A percentile compares a stretch with the other conserved stretches of the same genome.
Conservation (phyloP, 2,329 filamentous ascomycete genomes). For the Cryphonectria nitschkei region DNA sequence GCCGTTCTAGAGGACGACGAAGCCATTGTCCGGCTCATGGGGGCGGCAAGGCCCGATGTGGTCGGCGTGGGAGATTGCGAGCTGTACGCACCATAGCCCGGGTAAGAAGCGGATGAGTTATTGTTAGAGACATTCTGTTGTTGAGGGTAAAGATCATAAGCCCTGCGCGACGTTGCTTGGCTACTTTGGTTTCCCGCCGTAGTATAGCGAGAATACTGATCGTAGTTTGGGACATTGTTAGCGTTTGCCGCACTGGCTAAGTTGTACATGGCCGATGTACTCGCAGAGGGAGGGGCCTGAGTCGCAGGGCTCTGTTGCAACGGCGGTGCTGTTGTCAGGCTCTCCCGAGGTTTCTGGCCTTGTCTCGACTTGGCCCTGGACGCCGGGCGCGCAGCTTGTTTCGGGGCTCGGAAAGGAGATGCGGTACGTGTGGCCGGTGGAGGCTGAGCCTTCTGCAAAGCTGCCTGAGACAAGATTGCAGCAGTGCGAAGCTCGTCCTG, state of each 20-base stretch:
- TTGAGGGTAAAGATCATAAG: constrained; percentile 41
- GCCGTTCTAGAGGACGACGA: constrained; percentile 36
- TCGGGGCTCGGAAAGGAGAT: constrained; percentile 36
- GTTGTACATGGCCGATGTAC: constrained; percentile 30
- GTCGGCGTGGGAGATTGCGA: constrained; percentile 26
- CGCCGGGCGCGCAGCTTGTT: constrained; percentile 25
- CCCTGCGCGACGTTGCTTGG: constrained; percentile 33
- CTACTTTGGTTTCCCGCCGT: constrained; percentile 25
- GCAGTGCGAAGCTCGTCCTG: constrained; percentile 24
- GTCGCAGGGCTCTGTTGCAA: constrained; percentile 23
- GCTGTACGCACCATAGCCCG: constrained; percentile 35
- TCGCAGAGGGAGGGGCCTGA: constrained; percentile 21
- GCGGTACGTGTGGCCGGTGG: constrained; percentile 36
- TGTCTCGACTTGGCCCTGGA: constrained; percentile 41
- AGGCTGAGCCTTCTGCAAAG: constrained; percentile 35
- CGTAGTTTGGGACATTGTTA: constrained; percentile 31
- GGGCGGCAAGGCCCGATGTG: constrained; percentile 31
- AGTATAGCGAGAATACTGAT: constrained; percentile 32
- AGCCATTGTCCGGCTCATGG: constrained; percentile 34
- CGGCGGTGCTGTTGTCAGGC: constrained; percentile 35
- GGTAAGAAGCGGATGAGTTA: constrained; percentile 30
- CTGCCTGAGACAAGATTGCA: constrained; percentile 33
- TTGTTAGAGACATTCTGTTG: constrained; percentile 31
- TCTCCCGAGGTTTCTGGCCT: constrained; percentile 41
- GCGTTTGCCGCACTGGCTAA: constrained; percentile 26